Evolutionary conservation across 768 basidiomycete species (phyloP), one percentile per base, ranked within the genome.

Genomic region (Neoboletus magnificus): DNA sequence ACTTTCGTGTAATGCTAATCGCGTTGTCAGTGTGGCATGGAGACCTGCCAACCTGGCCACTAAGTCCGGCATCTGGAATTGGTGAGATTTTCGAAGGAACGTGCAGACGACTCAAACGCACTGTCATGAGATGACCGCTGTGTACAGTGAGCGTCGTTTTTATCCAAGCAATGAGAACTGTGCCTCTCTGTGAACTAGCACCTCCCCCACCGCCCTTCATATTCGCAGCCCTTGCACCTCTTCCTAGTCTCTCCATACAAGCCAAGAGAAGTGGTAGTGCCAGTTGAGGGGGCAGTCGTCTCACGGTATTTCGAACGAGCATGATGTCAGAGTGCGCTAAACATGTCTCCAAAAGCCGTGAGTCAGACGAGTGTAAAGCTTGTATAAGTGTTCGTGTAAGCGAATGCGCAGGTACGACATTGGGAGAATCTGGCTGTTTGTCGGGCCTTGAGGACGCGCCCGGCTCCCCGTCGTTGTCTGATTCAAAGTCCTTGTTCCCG

Each of bases 321-420:
- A 76, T 70, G n/a, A 80, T 76, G 63, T 95, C 87, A 18, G 92
- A 89, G 71, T 98, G 91, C 1, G 83, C 76, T 30, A 96, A 74
- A 73, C 94, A 96, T 25, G 87, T 87, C 67, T 97, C 92, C 56
- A 98, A 75, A 36, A 98, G 76, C 11, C 84, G 83, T 3, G 89
- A 82, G 76, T 99, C 97, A 20, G 90, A 87, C 1, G 97, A 98
- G 70, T 99, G 97, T 27, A 99, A 74, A 0, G 97, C 96, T 74
- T 99, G 97, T 55, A 96, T 91, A 47, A 99, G 80, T 27, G 96
- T 95, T 52, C 93, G 87, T 27, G 96, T 92, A 56, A 98, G 81
- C 0, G 96, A 95, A 60, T 87, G 85, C 1, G 92, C 85, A 36
- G 94, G 91, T 20, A 85, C 77, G 39, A 79, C 71, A n/a, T 76